Base-by-base conservation (phyloP, 192 early-diverging fungal species). In the Pilobolus umbonatus region DNA sequence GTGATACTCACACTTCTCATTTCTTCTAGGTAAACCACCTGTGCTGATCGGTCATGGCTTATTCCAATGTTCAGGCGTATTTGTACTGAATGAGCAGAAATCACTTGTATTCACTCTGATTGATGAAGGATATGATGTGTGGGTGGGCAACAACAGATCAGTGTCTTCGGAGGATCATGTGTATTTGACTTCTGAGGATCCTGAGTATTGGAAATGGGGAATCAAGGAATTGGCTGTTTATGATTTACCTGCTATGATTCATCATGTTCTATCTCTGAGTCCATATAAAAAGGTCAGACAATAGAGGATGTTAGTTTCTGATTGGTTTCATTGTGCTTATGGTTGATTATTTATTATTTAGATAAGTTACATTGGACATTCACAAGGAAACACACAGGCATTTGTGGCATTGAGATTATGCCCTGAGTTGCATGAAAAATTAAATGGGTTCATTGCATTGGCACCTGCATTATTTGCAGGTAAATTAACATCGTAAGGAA, bases 21-120 rank as follows among this genome's bases (percentile, higher is more conserved):
- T 2, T 44, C 24, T 42, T 42, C 10, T 42, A 62, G 54, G 54
- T 10, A 86, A 76, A 19, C 93, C 88, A 2, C 89, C 93, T 2
- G 91, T 98, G n/a, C 62, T 98, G 35, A 75, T 98, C 7, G 95
- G 93, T 78, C 95, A 98, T 69, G 95, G 91, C 1, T 88, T 98
- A 62, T 80, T 95, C 75, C 93, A 95, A 76, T 91, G 79, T 65
- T 92, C 91, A 1, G 94, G 92, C 78, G 87, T 93, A 36, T 94
- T 91, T 71, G 80, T 84, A 45, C 80, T 92, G 1, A 86, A 90
- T 69, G 83, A 85, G 67, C 68, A 85, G 42, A 74, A 78, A 19
- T 84, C 87, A 19, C 62, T 98, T 56, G 86, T 92, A 4, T 92
- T 93, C 65, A 70, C 86, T 4, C 81, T 98, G 21, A 91, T 87